Evolutionary conservation across 768 basidiomycete species (phyloP), one percentile per base, ranked within the genome.

Genomic region (Tulasnella sp.): DNA sequence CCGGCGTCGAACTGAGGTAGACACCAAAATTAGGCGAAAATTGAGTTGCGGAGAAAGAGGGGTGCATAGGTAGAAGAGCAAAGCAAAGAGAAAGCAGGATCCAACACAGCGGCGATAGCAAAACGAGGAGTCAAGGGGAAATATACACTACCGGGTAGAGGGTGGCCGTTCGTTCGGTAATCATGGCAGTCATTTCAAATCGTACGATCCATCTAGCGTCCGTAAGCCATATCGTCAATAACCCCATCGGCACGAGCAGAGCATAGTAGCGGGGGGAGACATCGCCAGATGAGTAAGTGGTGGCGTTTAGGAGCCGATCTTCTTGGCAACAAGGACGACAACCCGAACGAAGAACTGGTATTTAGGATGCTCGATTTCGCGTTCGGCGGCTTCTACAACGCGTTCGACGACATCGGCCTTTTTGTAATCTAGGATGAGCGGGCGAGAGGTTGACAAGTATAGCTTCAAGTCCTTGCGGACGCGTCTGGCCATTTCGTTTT

Each of bases 401-500:
- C 19, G 14, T 21, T 53, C 36, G 23, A 53, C 17, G 29, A 35
- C 59, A 8, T 50, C 2, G 8, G 29, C 11, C 21, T 12, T 53
- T n/a, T 15, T 3, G 15, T 48, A 39, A 14, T 57, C 55, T 11
- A 57, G 29, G 6, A 57, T 27, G 8, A 23, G 41, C 5, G 55
- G 55, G 3, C 17, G 23, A 32, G 41, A 31, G 34, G 31, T 57
- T 19, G 17, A n/a, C 14, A 57, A 14, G 55, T 4, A 57, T 31
- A n/a, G 25, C 40, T 57, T 17, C 11, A 45, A 57, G 23, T 57
- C 41, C 7, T 25, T 34, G 25, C 31, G n/a, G 9, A 57, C 23
- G 25, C 32, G 17, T n/a, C 43, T 27, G 2, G 31, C 55, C 29
- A 57, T 31, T 21, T 57, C 55, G 29, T 57, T 57, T 40, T 42